Evolutionary conservation across 1,139 yeast genomes (phyloP), one percentile per base, ranked within the genome.

Genomic region (Protomyces arabidopsidicola): DNA sequence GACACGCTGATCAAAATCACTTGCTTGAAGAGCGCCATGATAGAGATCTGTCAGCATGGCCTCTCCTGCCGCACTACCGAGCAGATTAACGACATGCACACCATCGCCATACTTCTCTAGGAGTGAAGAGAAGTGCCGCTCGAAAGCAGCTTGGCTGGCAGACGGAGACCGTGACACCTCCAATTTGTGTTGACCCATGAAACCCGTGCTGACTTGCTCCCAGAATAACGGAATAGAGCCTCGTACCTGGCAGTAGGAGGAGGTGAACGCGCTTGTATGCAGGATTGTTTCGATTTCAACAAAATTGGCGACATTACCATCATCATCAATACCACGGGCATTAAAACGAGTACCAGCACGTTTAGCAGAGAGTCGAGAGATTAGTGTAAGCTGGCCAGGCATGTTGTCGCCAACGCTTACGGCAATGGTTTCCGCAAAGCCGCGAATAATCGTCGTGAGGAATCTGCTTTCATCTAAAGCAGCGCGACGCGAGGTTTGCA

Each of bases 161-260:
- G 90, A 98, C 34, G 82, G 76, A 0, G 97, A 88, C 70, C 98
- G 80, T 0, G 97, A 90, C 12, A 95, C 81, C 45, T 88, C 87
- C 59, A 93, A 89, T 73, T 91, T 93, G 56, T 58, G 62, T 18
- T 93, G 87, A 55, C 84, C 72, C n/a, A 86, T 77, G 64, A 86
- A 76, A 12, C 89, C 86, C 1, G 95, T 52, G 16, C 66, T 85
- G 71, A 91, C 98, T 74, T 95, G 99, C 73, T 95, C 98, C 98
- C 98, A 95, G 72, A 95, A 95, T 0, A 95, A 81, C 0, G 99
- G 98, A 2, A 93, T 93, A 16, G 96, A 88, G 2, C 99, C 99
- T 73, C 99, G 80, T 16, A 93, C 83, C 74, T 91, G 97, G 1
- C 88, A 84, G 73, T 86, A 91, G 1, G 97, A 84, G 72, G 84